A percentile compares a stretch with the other conserved stretches of the same genome.
These are phyloP conservation scores for Pseudoneurospora amorphoporcata DNA, from an alignment of 495 filamentous ascomycete species.

Conservation along the genomic window DNA sequence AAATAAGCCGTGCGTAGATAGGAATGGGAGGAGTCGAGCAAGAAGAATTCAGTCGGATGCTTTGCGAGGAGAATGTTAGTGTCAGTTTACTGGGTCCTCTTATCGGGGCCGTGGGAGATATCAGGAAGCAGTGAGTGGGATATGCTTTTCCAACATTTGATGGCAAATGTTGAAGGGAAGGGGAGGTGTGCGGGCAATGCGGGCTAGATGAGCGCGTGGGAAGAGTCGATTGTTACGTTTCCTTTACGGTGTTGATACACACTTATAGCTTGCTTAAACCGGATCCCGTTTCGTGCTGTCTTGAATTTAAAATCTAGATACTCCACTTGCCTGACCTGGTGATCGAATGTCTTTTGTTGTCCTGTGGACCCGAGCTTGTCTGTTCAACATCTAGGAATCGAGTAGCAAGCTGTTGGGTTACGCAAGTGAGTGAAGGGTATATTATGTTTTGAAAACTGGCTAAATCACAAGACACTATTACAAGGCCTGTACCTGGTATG, in stretches of 20 bases:
- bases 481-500: not conserved
- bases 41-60: not conserved
- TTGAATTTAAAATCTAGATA: not conserved
- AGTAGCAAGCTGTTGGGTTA: not conserved
- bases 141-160: not conserved
- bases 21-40: not conserved
- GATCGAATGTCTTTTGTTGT: not conserved
- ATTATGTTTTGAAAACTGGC: not conserved
- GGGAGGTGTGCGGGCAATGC: not conserved
- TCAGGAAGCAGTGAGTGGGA: not conserved
- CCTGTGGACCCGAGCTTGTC: no score
- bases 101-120: not conserved
- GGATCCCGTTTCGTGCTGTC: not conserved
- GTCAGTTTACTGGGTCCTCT: not conserved
- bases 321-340: not conserved
- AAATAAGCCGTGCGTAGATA: not conserved
- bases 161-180: not conserved
- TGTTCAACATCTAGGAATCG: not conserved
- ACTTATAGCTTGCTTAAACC: not conserved
- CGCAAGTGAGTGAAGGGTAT: not conserved
- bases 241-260: not conserved
- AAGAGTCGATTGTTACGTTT: not conserved
- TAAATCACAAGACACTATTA: not conserved
- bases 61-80: not conserved
- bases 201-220: not conserved